Evolutionary conservation across 2,329 filamentous ascomycete species (phyloP).

Genomic region (Verticillium nonalfalfae): DNA sequence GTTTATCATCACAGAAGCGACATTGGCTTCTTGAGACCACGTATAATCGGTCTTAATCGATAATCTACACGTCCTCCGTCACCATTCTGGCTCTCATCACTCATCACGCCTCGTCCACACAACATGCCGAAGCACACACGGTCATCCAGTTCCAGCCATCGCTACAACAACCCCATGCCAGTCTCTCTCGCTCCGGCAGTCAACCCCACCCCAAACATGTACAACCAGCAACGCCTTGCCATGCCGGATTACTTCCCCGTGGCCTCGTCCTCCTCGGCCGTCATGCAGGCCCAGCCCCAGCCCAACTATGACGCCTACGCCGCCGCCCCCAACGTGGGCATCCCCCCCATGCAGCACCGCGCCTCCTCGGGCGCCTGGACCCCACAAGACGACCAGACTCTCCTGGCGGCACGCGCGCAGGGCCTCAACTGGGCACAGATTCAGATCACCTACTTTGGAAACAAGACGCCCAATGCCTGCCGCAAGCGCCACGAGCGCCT

Average conservation of each 20-base stretch:
- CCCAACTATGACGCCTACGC: slow-evolving; percentile 32
- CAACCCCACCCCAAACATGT: slow-evolving; percentile 28
- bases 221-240: slow-evolving; percentile 32
- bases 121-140: slow-evolving; percentile 41
- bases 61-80: slow-evolving; percentile 7
- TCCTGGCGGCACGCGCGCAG: slow-evolving; percentile 64
- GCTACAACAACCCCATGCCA: slow-evolving; percentile 27
- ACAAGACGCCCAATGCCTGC: slow-evolving; percentile 77
- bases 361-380: slow-evolving; percentile 66
- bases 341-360: slow-evolving; percentile 38
- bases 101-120: slow-evolving; percentile 10
- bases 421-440: slow-evolving; percentile 83
- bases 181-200: slow-evolving; percentile 31
- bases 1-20: neutral
- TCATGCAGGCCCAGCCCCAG: slow-evolving; percentile 25
- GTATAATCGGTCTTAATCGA: slow-evolving; percentile 8
- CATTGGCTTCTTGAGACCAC: slow-evolving; percentile 3
- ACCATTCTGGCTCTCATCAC: slow-evolving; percentile 10
- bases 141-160: slow-evolving; percentile 29
- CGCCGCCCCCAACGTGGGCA: slow-evolving; percentile 21
- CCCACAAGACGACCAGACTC: slow-evolving; percentile 64
- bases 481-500: slow-evolving; percentile 83
- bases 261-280: slow-evolving; percentile 22
- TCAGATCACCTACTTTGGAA: slow-evolving; percentile 67
- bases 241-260: slow-evolving; percentile 34